Evolutionary conservation across 2,329 filamentous ascomycete genomes (phyloP).

Genomic region (Aspergillus fischeri): DNA sequence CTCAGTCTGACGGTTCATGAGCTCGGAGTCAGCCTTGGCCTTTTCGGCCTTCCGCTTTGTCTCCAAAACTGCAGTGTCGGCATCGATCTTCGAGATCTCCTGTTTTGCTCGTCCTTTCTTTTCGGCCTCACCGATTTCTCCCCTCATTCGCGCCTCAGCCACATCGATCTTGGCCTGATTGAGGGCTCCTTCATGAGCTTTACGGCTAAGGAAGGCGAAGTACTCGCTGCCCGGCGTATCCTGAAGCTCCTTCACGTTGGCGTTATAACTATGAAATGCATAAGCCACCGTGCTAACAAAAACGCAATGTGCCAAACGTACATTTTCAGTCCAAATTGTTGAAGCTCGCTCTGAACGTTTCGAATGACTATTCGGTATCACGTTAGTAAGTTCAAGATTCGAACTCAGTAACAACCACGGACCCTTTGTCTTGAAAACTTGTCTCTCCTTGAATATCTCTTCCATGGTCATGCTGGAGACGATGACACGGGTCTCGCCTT

Average conservation of each 20-base stretch:
- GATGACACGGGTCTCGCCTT: constrained; percentile 79
- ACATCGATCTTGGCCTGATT: constrained; percentile 70
- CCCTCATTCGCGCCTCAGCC: constrained; percentile 57
- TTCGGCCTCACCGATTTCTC: constrained; percentile 64
- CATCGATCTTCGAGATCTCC: constrained; percentile 82
- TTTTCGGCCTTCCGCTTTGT: constrained; percentile 81
- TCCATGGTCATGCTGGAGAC: constrained; percentile 91
- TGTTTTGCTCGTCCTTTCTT: constrained; percentile 77
- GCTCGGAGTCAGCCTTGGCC: constrained; percentile 69
- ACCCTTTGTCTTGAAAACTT: constrained; percentile 69
- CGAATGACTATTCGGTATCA: constrained; percentile 50
- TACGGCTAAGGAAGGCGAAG: constrained; percentile 75
- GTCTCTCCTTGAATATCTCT: constrained; percentile 75
- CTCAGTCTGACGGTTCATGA: constrained; percentile 67
- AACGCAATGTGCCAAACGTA: constrained; percentile 31
- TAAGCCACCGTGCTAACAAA: constrained; percentile 1
- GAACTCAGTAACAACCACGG: constrained; percentile 19
- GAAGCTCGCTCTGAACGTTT: constrained; percentile 74
- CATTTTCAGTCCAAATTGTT: constrained; percentile 74
- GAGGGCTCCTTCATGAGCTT: constrained; percentile 78
- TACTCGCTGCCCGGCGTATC: constrained; percentile 79
- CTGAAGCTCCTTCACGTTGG: constrained; percentile 82
- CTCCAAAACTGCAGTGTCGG: constrained; percentile 77
- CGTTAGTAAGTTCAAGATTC: background rate
- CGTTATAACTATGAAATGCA: constrained; percentile 50